Conservation (phyloP, 2,329 filamentous ascomycete genomes). For the Aspergillus sp. region DNA sequence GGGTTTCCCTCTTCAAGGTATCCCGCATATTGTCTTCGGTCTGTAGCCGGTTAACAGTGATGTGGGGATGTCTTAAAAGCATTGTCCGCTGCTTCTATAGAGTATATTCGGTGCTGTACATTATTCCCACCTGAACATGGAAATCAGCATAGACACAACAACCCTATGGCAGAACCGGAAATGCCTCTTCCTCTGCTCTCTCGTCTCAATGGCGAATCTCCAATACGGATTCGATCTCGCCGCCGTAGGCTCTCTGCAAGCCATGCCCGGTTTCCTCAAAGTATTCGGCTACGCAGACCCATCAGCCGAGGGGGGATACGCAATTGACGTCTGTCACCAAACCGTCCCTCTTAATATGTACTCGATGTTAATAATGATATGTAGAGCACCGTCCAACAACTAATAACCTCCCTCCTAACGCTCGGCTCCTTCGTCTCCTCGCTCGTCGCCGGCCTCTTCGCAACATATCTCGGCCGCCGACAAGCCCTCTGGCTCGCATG, state of each 20-base stretch:
- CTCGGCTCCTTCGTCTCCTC: conserved; percentile 1
- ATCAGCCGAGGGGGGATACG: no score
- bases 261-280: no score
- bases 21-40: no score
- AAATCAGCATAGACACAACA: conserved; percentile 3
- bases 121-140: neutral
- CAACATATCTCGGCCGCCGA: neutral
- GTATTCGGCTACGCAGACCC: no score
- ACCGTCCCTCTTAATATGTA: no score
- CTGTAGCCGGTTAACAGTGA: no score
- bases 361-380: no score
- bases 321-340: no score
- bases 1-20: no score
- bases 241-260: no score
- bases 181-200: conserved; percentile 18
- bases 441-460: neutral
- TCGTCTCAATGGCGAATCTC: conserved; percentile 1
- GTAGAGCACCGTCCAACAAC: neutral
- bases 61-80: neutral
- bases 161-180: conserved; percentile 19
- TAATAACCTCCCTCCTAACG: conserved; percentile 2
- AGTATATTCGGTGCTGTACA: neutral
- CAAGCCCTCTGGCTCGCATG: neutral
- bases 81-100: neutral
- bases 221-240: neutral